A percentile compares a stretch with the other conserved stretches of the same genome.
Conservation (phyloP, 129 eudicot genomes). For the Kitagawia praeruptora region DNA sequence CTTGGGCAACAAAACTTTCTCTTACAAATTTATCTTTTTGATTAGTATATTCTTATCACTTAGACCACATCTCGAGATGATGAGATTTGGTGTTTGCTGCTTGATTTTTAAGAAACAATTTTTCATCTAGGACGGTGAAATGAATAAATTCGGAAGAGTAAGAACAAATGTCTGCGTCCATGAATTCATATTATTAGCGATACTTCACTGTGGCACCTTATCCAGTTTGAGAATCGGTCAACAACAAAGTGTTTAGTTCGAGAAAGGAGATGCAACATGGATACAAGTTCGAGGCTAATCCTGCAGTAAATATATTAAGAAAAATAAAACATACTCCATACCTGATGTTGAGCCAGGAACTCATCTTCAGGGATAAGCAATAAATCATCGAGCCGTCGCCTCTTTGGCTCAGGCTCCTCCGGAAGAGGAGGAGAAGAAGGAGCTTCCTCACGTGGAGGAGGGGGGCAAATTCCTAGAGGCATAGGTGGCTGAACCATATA, state of each 20-base stretch:
- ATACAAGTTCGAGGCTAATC: background rate
- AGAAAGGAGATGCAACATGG: background rate
- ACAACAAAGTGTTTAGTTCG: background rate
- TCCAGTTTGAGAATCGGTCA: too few relatives aligned
- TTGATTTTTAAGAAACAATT: too few relatives aligned
- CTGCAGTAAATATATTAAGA: background rate
- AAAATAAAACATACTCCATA: conserved; percentile 12
- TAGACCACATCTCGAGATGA: background rate
- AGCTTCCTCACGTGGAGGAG: conserved; percentile 83
- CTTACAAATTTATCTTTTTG: background rate
- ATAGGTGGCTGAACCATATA: conserved; percentile 63
- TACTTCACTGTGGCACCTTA: background rate
- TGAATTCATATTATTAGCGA: background rate
- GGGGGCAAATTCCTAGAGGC: conserved; percentile 78
- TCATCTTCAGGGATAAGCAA: conserved; percentile 82
- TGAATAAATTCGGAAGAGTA: background rate
- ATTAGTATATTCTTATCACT: background rate
- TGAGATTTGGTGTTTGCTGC: background rate
- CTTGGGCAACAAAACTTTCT: background rate
- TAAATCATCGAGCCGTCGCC: conserved; percentile 73
- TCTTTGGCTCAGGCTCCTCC: conserved; percentile 91
- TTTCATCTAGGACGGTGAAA: background rate
- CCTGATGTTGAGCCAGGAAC: conserved; percentile 81
- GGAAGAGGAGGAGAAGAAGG: conserved; percentile 94
- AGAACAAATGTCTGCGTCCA: background rate